A percentile compares a stretch with the other conserved stretches of the same genome.
These are phyloP conservation scores for Trichomonascaceae sp. DNA, from an alignment of 1,139 yeast species.

Conservation along the genomic window DNA sequence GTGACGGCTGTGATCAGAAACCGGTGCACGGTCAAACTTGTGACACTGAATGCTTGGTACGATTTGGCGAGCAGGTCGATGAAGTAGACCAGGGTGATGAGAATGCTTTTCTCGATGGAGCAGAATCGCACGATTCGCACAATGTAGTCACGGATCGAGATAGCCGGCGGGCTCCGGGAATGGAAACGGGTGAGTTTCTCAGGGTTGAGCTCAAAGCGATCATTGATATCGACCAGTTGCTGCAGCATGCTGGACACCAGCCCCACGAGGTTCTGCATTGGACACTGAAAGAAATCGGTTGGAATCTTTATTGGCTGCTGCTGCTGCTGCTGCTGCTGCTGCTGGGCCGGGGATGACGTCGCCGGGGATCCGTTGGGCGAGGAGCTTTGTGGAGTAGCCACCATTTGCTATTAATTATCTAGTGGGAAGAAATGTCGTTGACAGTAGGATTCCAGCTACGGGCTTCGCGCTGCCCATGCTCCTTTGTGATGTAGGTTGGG, in stretches of 20 bases:
- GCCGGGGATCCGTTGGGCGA: background rate
- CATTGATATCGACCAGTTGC: constrained; percentile 58
- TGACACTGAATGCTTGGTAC: constrained; percentile 69
- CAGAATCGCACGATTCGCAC: constrained; percentile 72
- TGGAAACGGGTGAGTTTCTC: constrained; percentile 71
- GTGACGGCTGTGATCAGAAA: constrained; percentile 84
- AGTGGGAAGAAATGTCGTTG: background rate
- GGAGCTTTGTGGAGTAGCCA: background rate
- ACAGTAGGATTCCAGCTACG: background rate
- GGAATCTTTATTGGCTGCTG: no score
- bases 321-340: no score
- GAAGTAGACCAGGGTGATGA: constrained; percentile 72
- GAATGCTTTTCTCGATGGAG: constrained; percentile 67
- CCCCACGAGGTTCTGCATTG: constrained; percentile 53
- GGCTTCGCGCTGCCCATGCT: background rate
- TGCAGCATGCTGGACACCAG: constrained; percentile 71
- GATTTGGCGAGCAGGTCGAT: constrained; percentile 73
- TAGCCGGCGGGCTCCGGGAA: constrained; percentile 82
- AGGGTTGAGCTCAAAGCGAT: constrained; percentile 33
- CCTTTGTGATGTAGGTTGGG: background rate
- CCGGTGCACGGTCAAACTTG: constrained; percentile 87
- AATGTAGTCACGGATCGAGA: constrained; percentile 67
- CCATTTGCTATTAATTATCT: background rate
- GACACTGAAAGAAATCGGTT: constrained; percentile 47
- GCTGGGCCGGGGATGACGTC: no score